These are phyloP conservation scores for Nyctanthes arbortristis DNA, from an alignment of 257 asterid genomes.

Conservation along the genomic window DNA sequence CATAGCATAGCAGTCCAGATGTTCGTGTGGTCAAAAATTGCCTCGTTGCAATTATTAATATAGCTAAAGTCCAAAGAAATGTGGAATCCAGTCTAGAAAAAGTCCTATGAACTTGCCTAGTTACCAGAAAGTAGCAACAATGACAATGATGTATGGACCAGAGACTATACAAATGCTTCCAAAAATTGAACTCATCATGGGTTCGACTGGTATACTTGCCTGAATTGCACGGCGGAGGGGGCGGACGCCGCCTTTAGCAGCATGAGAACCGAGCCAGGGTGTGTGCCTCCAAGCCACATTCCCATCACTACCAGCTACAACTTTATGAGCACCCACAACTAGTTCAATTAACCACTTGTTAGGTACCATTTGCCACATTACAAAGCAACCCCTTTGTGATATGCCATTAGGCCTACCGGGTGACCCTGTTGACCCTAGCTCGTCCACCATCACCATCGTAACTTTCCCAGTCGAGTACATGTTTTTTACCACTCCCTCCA, in stretches of 20 bases:
- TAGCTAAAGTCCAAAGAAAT: conserved; percentile 31
- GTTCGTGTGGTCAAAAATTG: too few species aligned
- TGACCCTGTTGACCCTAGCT: conserved; percentile 28
- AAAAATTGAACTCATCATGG: neutral
- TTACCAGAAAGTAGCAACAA: conserved; percentile 28
- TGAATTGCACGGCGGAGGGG: conserved; percentile 86
- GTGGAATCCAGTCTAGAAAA: conserved; percentile 14
- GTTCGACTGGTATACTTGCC: conserved; percentile 41
- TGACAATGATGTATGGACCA: conserved; percentile 15
- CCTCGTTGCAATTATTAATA: neutral
- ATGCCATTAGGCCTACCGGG: conserved; percentile 23
- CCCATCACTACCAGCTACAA: conserved; percentile 85
- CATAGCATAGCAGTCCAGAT: too few species aligned
- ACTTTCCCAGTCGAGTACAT: conserved; percentile 75
- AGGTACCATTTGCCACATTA: conserved; percentile 89
- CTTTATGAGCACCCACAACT: conserved; percentile 68
- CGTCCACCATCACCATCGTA: conserved; percentile 65
- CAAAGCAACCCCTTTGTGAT: conserved; percentile 73
- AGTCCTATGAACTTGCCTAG: neutral
- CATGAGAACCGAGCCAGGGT: conserved; percentile 82
- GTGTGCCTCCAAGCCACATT: conserved; percentile 89
- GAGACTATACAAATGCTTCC: too few species aligned
- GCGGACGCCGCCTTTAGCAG: conserved; percentile 77
- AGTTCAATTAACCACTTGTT: conserved; percentile 78
- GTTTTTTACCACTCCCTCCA: conserved; percentile 57